Evolutionary conservation across 1,139 yeast genomes (phyloP), one percentile per base, ranked within the genome.

Genomic region (Torulaspora globosa): DNA sequence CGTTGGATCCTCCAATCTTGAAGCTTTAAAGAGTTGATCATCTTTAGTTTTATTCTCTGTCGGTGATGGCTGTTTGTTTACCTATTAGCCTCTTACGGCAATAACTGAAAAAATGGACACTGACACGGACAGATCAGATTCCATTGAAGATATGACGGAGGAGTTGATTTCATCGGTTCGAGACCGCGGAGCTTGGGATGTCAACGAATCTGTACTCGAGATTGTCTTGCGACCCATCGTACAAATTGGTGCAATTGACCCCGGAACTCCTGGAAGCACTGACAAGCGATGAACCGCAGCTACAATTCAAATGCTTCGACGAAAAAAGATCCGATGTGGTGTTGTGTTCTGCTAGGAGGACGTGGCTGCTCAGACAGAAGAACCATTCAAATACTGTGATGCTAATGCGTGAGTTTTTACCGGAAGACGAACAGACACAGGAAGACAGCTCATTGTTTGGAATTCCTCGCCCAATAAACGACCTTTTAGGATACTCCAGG

Each of bases 371-470:
- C 16, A 74, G 90, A 39, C 90, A 84, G 57, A 82, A 86, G 72
- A 86, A 87, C 62, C 97, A 90, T 64, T 85, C 96, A 8, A 89
- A 90, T 63, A 77, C 94, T 1, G 81, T 85, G 10, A 64, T 88
- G 55, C 56, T 89, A 28, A 66, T 80, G 63, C 50, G 49, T 19
- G 60, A 56, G 31, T 59, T 57, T 46, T 48, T 48, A 3, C 61
- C 63, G 1, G 54, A 48, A 30, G 45, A 44, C 7, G 48, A 39
- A n/a, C 18, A 39, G 8, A 12, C 43, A n/a, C 34, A 34, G 12
- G 51, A 47, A 15, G 68, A 71, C 28, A 51, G 44, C 7, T 44
- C 44, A 6, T 32, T 53, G 7, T 51, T 59, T 47, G 59, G 58
- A 7, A 49, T 54, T 23, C 50, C 56, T 4, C 41, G 41, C 18